phyloP scores from a whole-genome alignment of 768 basidiomycete species.

The Paxillus rubicundulus region DNA sequence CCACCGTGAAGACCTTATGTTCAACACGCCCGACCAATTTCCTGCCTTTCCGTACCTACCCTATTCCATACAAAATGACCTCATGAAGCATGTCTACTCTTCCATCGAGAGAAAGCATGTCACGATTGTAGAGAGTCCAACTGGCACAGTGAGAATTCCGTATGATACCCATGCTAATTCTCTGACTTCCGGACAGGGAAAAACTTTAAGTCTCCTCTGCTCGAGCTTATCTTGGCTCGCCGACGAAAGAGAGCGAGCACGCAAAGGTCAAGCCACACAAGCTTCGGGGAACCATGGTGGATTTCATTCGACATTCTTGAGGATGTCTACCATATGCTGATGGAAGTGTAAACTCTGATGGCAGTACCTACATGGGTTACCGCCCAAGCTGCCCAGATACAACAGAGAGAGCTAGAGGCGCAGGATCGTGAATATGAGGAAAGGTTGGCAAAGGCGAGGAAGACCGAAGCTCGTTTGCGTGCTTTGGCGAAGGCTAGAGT shows the following conservation, averaged over 20 bases:
- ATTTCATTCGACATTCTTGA: background rate
- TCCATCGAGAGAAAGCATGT: conserved; percentile 74
- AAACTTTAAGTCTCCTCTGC: conserved; percentile 79
- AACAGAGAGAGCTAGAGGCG: conserved; percentile 63
- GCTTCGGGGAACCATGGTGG: conserved; percentile 26
- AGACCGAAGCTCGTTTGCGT: conserved; percentile 56
- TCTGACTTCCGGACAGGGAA: conserved; percentile 55
- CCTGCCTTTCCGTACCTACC: conserved; percentile 84
- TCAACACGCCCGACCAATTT: conserved; percentile 68
- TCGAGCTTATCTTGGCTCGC: conserved; percentile 72
- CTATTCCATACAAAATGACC: conserved; percentile 78
- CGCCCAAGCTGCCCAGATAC: conserved; percentile 64
- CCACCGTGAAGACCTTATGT: conserved; percentile 21
- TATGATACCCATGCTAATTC: background rate
- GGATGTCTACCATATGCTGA: conserved; percentile 1
- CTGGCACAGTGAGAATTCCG: conserved; percentile 65
- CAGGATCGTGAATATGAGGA: conserved; percentile 65
- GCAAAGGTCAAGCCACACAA: conserved; percentile 58
- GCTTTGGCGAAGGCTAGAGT: conserved; percentile 55
- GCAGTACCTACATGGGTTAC: conserved; percentile 74
- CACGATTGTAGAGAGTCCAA: conserved; percentile 85
- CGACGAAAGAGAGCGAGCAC: conserved; percentile 67
- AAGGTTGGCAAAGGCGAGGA: conserved; percentile 56
- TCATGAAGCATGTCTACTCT: conserved; percentile 86
- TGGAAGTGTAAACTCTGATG: conserved; percentile 24